phyloP scores from a whole-genome alignment of 2,329 filamentous ascomycete species.

The Pseudogymnoascus sp. region DNA sequence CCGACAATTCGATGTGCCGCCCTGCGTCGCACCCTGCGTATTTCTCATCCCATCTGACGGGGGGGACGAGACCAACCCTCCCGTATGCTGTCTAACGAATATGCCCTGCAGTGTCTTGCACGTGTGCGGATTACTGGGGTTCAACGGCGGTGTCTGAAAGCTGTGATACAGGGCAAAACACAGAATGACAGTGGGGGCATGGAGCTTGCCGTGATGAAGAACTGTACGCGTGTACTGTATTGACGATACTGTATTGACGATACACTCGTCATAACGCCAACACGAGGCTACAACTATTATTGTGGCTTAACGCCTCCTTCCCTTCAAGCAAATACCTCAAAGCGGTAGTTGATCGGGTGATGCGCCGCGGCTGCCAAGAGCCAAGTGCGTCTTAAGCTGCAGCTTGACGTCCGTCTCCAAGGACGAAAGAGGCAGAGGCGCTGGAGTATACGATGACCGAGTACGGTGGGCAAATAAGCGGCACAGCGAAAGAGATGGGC shows the following conservation, averaged over 20 bases:
- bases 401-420: not conserved
- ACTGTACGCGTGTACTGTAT: not conserved
- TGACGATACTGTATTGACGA: not conserved
- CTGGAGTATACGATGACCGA: not conserved
- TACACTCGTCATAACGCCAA: not conserved
- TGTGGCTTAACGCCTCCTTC: conserved; percentile 2
- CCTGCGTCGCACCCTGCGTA: not conserved
- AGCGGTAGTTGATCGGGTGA: not conserved
- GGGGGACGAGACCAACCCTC: not conserved
- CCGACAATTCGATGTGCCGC: not conserved
- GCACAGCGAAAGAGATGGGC: not conserved
- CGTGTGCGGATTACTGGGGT: not conserved
- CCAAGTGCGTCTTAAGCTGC: not conserved
- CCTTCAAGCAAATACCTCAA: not conserved
- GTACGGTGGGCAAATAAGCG: not conserved
- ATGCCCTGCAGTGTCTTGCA: not conserved
- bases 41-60: not conserved
- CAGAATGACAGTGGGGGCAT: not conserved
- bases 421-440: not conserved
- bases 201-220: not conserved
- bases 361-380: not conserved
- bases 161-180: not conserved
- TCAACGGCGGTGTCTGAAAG: not conserved
- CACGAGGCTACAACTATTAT: not conserved
- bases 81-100: not conserved